Evolutionary conservation across 495 filamentous ascomycete genomes (phyloP), one percentile per base, ranked within the genome.

Genomic region (Aspergillus bertholletiae): DNA sequence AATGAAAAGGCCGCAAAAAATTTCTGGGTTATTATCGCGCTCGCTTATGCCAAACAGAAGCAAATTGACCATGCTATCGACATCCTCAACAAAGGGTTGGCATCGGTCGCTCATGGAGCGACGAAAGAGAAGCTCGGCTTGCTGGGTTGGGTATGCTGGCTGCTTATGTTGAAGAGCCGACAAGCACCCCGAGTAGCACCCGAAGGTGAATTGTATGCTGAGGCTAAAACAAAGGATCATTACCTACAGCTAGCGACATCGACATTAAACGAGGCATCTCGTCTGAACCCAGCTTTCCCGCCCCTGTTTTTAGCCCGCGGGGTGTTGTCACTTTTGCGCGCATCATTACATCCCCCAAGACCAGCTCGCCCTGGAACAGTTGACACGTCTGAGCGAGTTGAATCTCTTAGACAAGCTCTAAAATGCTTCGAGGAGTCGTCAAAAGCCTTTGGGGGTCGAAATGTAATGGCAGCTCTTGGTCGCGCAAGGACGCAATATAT

Each of bases 1-100:
- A 94, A 92, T 56, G 94, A 97, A 67, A 83, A 85, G 54, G 90
- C 90, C 3, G 87, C 87, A 18, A 86, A 91, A 57, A 87, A 84
- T 27, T 93, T 91, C 64, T 98, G 94, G 94, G 91, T 97, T 78
- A 90, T 89, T 13, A 91, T 97, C 57, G 89, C 94, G 27, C 81
- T 97, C 30, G 95, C 93, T n/a, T 97, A 98, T 64, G 92, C 93
- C 23, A 97, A 97, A 72, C 91, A 96, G 69, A 83, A 86, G 34
- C 93, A 96, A 71, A 80, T 92, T 40, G 91, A 96, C 60, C 89
- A 90, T 71, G 94, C 94, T 39, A 92, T 97, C 60, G 92, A 97
- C 68, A 94, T 98, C 60, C 76, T 98, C 51, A 83, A 84, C 39
- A 90, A 91, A 59, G 92, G 92, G 46, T 76, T 93, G 49, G 81